Evolutionary conservation across 495 filamentous ascomycete species (phyloP).

Genomic region (Penicillium lividum): DNA sequence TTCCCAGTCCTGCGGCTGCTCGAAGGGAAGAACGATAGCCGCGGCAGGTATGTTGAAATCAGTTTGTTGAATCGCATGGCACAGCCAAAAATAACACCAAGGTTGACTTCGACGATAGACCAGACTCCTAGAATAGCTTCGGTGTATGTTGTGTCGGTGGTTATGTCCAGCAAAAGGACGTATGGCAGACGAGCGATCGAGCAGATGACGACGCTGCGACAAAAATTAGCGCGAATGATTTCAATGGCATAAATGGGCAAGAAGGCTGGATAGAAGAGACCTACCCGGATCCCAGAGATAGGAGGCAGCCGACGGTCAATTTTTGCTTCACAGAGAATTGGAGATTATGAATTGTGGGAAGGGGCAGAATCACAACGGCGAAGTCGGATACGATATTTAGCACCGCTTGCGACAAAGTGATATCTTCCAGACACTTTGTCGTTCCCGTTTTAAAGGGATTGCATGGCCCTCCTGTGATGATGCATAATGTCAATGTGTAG

Average conservation of each 20-base stretch:
- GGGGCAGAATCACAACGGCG: slow-evolving; percentile 17
- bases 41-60: slow-evolving; percentile 18
- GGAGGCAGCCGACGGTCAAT: slow-evolving; percentile 17
- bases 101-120: slow-evolving; percentile 81
- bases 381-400: slow-evolving; percentile 22
- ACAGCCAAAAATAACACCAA: slow-evolving; percentile 79
- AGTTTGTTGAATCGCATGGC: slow-evolving; percentile 79
- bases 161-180: slow-evolving; percentile 16
- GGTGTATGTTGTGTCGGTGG: slow-evolving; percentile 20
- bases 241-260: neutral
- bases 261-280: neutral
- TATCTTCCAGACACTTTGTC: slow-evolving; percentile 20
- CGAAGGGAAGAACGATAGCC: slow-evolving; percentile 19
- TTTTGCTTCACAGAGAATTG: slow-evolving; percentile 23
- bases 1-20: slow-evolving; percentile 6
- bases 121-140: slow-evolving; percentile 54
- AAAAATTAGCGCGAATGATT: neutral
- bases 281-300: slow-evolving; percentile 24
- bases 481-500: slow-evolving; percentile 22
- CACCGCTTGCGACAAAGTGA: slow-evolving; percentile 20
- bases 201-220: slow-evolving; percentile 22
- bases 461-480: slow-evolving; percentile 24
- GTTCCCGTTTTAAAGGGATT: slow-evolving; percentile 22
- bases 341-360: slow-evolving; percentile 21
- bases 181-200: slow-evolving; percentile 28